Evolutionary conservation across 805 yeast species (phyloP), one percentile per base, ranked within the genome.

Genomic region (Kodamaea nitidulidarum): DNA sequence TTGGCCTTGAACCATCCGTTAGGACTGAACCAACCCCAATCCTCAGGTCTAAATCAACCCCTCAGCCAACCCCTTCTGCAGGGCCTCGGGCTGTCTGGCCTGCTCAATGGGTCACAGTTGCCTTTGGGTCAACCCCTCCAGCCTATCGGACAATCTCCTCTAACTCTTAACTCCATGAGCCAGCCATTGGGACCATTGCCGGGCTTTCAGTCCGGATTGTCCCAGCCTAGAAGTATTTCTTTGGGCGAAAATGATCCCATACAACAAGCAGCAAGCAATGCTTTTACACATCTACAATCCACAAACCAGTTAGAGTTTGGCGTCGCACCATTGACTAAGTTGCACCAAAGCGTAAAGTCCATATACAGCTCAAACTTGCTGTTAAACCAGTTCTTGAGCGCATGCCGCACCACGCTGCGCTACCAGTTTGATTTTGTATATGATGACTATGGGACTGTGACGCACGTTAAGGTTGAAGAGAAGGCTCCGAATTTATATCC

Each of bases 401-500:
- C 49, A 6, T 56, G 60, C 22, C 51, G 51, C 8, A 55, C 55
- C 12, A 45, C 63, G 22, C 37, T 58, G 10, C 52, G 55, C 4
- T 55, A 60, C 40, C 55, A 56, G 16, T 75, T 73, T 48, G 75
- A 71, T 15, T 54, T 71, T 30, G 48, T 67, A 15, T 68, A 66
- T 47, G 78, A 74, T 45, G 74, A 71, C 40, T 54, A 63, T 31
- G 73, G 74, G 1, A 62, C 59, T n/a, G 72, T 73, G 2, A 61
- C 65, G 7, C 71, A 64, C 46, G 58, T 73, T 26, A 66, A 67
- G 45, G 60, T 60, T 15, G 43, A 42, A 26, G 42, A 39, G 10
- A 45, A n/a, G 16, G 12, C n/a, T 7, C 6, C 6, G 15, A 9
- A 17, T 20, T 21, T 16, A 20, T n/a, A n/a, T n/a, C n/a, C n/a